Evolutionary conservation across 192 early-diverging fungal species (phyloP).

Genomic region (Coemansia sp.): DNA sequence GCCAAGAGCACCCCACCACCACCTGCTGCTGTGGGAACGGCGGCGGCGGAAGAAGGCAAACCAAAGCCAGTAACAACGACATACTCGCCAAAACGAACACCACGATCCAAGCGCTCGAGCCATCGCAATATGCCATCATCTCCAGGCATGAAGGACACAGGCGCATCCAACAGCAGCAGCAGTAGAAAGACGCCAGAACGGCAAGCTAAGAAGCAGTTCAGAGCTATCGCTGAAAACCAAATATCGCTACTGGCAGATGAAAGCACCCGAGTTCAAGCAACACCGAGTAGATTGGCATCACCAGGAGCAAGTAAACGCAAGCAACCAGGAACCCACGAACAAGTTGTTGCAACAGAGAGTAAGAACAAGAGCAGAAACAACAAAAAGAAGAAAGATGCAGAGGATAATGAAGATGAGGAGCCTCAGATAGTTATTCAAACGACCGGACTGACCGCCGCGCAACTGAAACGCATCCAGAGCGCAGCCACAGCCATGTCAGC

Average conservation of each 20-base stretch:
- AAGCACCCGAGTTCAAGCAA: background rate
- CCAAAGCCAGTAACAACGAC: background rate
- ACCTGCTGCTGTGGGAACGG: background rate
- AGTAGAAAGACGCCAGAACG: background rate
- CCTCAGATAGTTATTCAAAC: slow-evolving; percentile 6
- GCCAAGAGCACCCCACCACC: background rate
- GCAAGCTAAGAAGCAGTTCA: slow-evolving; percentile 1
- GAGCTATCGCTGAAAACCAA: slow-evolving; percentile 1
- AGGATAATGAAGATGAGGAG: background rate
- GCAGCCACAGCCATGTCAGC: slow-evolving; percentile 9
- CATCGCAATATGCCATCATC: background rate
- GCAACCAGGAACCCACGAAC: background rate
- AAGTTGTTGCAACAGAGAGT: background rate
- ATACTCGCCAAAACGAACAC: slow-evolving; percentile 4
- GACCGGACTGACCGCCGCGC: slow-evolving; percentile 28
- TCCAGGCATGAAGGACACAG: background rate
- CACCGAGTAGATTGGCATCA: background rate
- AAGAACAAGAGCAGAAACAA: background rate
- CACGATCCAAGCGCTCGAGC: slow-evolving; percentile 1
- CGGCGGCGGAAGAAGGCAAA: background rate
- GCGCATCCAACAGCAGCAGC: background rate
- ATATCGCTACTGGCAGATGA: background rate
- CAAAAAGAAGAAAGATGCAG: background rate
- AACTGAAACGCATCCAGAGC: slow-evolving; percentile 16
- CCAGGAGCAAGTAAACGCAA: background rate